Conservation (phyloP, 2,329 filamentous ascomycete genomes). For the Alternaria alternata region DNA sequence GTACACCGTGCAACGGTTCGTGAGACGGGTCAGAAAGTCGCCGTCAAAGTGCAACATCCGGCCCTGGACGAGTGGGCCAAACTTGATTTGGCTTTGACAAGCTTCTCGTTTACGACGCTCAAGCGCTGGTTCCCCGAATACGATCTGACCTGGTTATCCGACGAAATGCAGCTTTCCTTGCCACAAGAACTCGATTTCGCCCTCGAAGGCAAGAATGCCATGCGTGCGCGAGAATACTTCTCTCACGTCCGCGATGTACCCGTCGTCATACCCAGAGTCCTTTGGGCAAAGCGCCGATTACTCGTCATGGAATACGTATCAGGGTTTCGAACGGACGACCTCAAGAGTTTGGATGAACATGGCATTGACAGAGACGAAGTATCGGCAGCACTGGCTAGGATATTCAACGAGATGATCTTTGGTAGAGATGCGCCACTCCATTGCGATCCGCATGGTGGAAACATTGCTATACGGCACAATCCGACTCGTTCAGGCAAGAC, state of each 20-base stretch:
- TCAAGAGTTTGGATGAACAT: slow-evolving; percentile 83
- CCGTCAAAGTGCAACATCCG: slow-evolving; percentile 97
- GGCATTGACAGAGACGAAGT: slow-evolving; percentile 95
- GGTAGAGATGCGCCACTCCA: slow-evolving; percentile 87
- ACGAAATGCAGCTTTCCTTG: slow-evolving; percentile 89
- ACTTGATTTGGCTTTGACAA: slow-evolving; percentile 84
- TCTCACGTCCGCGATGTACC: slow-evolving; percentile 75
- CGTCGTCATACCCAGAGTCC: slow-evolving; percentile 84
- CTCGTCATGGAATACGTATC: slow-evolving; percentile 95
- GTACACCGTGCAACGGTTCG: slow-evolving; percentile 88
- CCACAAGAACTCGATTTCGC: slow-evolving; percentile 92
- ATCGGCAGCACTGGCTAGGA: slow-evolving; percentile 84
- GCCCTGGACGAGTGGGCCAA: slow-evolving; percentile 87
- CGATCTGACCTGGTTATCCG: slow-evolving; percentile 93
- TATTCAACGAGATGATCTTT: slow-evolving; percentile 99
- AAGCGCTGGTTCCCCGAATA: slow-evolving; percentile 97
- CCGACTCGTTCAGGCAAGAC: slow-evolving; percentile 61
- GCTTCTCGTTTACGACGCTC: slow-evolving; percentile 86
- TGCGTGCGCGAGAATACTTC: slow-evolving; percentile 82
- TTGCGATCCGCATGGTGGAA: slow-evolving; percentile 96
- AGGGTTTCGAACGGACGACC: slow-evolving; percentile 86
- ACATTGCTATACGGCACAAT: slow-evolving; percentile 89
- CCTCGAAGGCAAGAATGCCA: slow-evolving; percentile 85
- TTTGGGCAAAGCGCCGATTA: slow-evolving; percentile 89
- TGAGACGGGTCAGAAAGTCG: slow-evolving; percentile 83